Evolutionary conservation across 2,329 filamentous ascomycete genomes (phyloP).

Genomic region (Trichophaea hybrida): DNA sequence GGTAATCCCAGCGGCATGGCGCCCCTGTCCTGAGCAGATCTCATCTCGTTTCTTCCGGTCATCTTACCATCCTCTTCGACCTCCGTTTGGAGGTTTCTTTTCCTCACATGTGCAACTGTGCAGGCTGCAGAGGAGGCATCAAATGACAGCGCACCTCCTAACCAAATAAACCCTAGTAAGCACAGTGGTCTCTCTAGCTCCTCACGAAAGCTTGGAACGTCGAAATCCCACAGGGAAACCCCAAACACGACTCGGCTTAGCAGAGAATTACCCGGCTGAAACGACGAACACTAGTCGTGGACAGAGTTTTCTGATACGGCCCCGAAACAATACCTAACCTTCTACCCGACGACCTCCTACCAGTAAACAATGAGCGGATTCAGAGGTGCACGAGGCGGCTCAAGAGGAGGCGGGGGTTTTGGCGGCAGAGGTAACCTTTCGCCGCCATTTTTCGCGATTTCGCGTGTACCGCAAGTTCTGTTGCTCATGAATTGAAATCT

Average conservation of each 20-base stretch:
- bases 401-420: slow-evolving; percentile 15
- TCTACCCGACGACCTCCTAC: background rate
- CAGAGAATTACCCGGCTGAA: too few species aligned
- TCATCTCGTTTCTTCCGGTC: background rate
- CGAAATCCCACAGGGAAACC: too few species aligned
- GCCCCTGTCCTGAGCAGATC: background rate
- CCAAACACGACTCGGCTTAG: too few species aligned
- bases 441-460: slow-evolving; percentile 11
- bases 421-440: slow-evolving; percentile 25
- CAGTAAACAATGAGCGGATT: background rate
- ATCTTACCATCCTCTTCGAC: background rate
- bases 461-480: background rate
- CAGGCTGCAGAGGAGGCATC: too few species aligned
- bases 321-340: background rate
- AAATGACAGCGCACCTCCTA: background rate
- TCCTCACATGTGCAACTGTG: background rate
- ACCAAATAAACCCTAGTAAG: too few species aligned
- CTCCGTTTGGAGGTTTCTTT: background rate
- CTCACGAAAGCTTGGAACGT: too few species aligned
- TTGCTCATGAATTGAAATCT: slow-evolving; percentile 4
- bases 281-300: too few species aligned
- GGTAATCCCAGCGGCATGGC: background rate
- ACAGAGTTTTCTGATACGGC: background rate
- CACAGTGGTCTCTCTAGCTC: too few species aligned
- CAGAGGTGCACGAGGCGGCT: slow-evolving; percentile 21